These are phyloP conservation scores for Lentinus tigrinus DNA, from an alignment of 768 basidiomycete genomes.

Conservation along the genomic window DNA sequence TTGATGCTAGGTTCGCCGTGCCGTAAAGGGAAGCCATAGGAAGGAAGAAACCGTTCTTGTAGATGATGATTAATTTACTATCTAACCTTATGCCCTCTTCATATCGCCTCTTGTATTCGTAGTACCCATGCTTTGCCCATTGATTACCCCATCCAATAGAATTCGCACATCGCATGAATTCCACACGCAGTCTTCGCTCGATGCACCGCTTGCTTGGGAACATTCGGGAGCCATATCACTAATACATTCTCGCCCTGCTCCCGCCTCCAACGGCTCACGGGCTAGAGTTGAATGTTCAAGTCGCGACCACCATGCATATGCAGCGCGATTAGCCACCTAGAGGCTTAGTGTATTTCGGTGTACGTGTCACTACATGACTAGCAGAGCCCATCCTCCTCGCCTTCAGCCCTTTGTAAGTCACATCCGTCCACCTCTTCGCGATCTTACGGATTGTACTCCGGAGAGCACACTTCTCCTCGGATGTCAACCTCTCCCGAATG, in stretches of 20 bases:
- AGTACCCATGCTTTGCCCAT: neutral
- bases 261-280: too few relatives aligned
- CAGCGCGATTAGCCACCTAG: neutral
- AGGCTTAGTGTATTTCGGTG: constrained; percentile 4
- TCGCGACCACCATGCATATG: neutral
- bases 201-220: too few relatives aligned
- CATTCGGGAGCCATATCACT: too few relatives aligned
- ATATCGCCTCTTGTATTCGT: neutral
- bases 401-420: neutral
- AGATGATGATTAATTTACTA: constrained; percentile 11
- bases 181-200: neutral
- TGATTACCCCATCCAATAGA: neutral
- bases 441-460: constrained; percentile 36
- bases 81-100: neutral
- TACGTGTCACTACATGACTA: constrained; percentile 8
- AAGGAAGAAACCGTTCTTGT: constrained; percentile 3
- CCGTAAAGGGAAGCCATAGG: constrained; percentile 8
- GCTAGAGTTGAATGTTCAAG: too few relatives aligned
- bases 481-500: constrained; percentile 26
- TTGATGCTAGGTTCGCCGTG: constrained; percentile 48
- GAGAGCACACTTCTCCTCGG: constrained; percentile 36
- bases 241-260: too few relatives aligned
- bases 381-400: neutral
- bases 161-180: neutral
- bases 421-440: constrained; percentile 46